Conservation (phyloP, 148 eudicot species). For the Persicaria tinctoria region DNA sequence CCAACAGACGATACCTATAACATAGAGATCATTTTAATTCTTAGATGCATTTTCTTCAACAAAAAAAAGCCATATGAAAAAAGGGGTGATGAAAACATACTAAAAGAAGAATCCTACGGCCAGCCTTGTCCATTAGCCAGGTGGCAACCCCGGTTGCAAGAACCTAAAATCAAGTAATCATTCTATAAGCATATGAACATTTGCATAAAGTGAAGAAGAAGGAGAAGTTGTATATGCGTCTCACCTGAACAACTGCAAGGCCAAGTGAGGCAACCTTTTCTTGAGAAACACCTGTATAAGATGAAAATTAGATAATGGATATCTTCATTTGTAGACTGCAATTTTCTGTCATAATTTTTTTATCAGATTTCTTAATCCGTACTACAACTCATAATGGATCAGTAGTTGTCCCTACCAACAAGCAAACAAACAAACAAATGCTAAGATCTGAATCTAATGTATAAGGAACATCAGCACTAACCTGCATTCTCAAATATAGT, state of each 20-base stretch:
- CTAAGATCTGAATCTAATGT: background rate
- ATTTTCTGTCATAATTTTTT: background rate
- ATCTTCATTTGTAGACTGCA: background rate
- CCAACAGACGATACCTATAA: constrained; percentile 10
- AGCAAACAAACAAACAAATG: no score
- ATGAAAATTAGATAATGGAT: background rate
- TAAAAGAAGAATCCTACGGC: constrained; percentile 65
- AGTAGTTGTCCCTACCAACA: background rate
- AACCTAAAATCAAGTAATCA: constrained; percentile 36
- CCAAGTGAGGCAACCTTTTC: constrained; percentile 75
- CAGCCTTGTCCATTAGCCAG: constrained; percentile 78
- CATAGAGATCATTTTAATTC: background rate
- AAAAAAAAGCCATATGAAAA: no score
- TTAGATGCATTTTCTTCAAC: background rate
- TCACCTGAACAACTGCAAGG: constrained; percentile 79
- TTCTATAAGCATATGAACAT: background rate
- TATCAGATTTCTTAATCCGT: background rate
- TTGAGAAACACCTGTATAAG: constrained; percentile 28
- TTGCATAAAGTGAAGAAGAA: constrained; percentile 6
- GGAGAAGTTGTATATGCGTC: background rate
- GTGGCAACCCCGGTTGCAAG: constrained; percentile 71
- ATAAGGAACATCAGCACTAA: constrained; percentile 18
- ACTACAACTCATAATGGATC: no score
- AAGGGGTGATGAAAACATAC: constrained; percentile 27
- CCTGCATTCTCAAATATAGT: constrained; percentile 77